These are phyloP conservation scores for Yamadazyma akitaensis DNA, from an alignment of 805 yeast genomes.

Conservation along the genomic window DNA sequence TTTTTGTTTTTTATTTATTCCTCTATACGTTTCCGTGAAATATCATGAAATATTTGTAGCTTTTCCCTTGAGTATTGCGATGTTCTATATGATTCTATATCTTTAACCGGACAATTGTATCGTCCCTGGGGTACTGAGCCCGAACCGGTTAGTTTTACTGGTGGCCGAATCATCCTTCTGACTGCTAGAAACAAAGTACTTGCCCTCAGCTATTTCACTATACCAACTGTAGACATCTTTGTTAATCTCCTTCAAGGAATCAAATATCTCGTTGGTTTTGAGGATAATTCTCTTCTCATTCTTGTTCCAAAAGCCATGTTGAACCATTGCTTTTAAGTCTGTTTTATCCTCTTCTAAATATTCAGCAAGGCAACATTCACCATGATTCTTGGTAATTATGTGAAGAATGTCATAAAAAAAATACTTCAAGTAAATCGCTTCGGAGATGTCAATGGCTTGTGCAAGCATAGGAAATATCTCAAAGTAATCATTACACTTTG, in stretches of 20 bases:
- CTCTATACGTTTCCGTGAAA: no score
- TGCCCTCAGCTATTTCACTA: slow-evolving; percentile 8
- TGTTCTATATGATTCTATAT: no score
- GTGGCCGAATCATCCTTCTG: not conserved
- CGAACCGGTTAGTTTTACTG: not conserved
- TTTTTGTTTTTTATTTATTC: no score
- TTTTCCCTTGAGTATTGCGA: not conserved
- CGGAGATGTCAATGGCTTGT: slow-evolving; percentile 29
- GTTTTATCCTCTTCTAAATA: slow-evolving; percentile 22
- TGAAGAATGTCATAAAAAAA: slow-evolving; percentile 26
- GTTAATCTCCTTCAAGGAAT: not conserved
- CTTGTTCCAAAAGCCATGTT: slow-evolving; percentile 31
- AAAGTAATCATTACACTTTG: slow-evolving; percentile 27
- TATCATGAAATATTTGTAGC: no score
- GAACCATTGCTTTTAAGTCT: slow-evolving; percentile 28
- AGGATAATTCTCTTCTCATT: slow-evolving; percentile 20
- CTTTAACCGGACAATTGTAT: slow-evolving; percentile 9
- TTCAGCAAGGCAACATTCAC: slow-evolving; percentile 32
- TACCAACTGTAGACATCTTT: slow-evolving; percentile 7
- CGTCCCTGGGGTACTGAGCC: slow-evolving; percentile 18
- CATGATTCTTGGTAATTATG: slow-evolving; percentile 23
- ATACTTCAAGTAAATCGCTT: slow-evolving; percentile 13
- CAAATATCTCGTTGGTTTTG: slow-evolving; percentile 23
- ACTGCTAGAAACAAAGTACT: slow-evolving; percentile 4
- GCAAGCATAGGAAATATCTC: slow-evolving; percentile 32